Evolutionary conservation across 106 monocot species (phyloP).

Genomic region (Dactylorhiza incarnata): DNA sequence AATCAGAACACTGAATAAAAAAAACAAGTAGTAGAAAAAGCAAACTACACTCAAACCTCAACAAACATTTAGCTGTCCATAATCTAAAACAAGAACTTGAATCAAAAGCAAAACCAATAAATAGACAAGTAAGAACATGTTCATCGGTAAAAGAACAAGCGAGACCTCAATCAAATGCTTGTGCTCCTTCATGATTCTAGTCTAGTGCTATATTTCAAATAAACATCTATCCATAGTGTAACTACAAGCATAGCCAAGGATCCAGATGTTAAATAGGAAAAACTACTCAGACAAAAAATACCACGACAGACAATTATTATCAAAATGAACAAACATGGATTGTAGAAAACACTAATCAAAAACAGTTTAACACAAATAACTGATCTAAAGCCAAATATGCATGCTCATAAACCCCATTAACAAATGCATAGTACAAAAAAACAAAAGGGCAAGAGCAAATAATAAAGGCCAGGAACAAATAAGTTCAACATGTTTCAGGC

Average conservation of each 20-base stretch:
- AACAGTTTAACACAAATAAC: background rate
- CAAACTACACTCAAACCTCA: background rate
- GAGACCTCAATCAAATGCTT: background rate
- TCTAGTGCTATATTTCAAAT: background rate
- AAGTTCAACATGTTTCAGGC: background rate
- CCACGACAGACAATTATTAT: background rate
- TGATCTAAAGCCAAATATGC: background rate
- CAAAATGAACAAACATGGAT: background rate
- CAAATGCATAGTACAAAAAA: background rate
- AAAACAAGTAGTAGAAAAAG: background rate
- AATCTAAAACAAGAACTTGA: background rate
- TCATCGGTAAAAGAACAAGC: background rate
- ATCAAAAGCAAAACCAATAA: background rate
- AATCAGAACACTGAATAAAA: background rate
- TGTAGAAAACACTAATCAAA: background rate
- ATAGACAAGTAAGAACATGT: background rate
- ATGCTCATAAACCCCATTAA: background rate
- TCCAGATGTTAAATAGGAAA: background rate
- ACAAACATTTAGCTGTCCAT: background rate
- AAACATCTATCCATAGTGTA: no score
- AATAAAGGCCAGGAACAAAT: background rate
- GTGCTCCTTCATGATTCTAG: background rate
- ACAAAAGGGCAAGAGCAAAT: background rate
- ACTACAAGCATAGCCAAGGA: no score
- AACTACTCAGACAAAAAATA: background rate